Evolutionary conservation across 2,329 filamentous ascomycete genomes (phyloP), one percentile per base, ranked within the genome.

Genomic region (Pseudogymnoascus destructans): DNA sequence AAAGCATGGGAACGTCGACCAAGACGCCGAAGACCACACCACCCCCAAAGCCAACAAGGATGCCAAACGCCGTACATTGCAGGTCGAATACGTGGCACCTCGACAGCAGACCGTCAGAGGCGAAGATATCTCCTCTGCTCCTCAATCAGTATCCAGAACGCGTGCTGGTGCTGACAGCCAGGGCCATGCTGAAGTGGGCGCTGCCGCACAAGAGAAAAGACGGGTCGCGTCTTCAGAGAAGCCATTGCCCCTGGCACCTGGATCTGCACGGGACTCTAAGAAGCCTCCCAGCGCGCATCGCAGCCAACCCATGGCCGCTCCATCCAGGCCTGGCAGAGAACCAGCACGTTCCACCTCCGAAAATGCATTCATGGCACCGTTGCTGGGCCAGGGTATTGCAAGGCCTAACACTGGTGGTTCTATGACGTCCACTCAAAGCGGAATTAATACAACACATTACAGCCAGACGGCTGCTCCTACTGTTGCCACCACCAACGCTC

Each of bases 11-110:
- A 87, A 85, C 64, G 79, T 89, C 64, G 87, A 90, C 58, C 75
- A 78, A 33, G 82, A 86, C 36, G 75, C 80, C 5, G 54, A 56
- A 35, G 81, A 86, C 61, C 74, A 76, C 42, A 74, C 84, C 27
- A 84, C 84, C 66, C 79, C 81, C 40, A 87, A 87, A 70, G 73
- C 78, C 6, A 72, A 76, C 30, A 86, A 90, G 64, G 91, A 96
- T 69, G 86, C 86, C 66, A 97, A 97, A 73, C 84, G 93, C 59
- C 83, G 91, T 65, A 98, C 93, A 0, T 89, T 98, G 0, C 93
- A 98, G 73, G 88, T 98, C 61, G 93, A 98, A 74, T 98, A 98
- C 71, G 93, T 97, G 59, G 87, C 91, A 17, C 93, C 93, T 21
- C 84, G 85, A 23, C 95, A 89, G 5, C 84, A 92, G 68, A 96